Conservation (phyloP, 179 eudicot genomes). For the Gypsophila paniculata region DNA sequence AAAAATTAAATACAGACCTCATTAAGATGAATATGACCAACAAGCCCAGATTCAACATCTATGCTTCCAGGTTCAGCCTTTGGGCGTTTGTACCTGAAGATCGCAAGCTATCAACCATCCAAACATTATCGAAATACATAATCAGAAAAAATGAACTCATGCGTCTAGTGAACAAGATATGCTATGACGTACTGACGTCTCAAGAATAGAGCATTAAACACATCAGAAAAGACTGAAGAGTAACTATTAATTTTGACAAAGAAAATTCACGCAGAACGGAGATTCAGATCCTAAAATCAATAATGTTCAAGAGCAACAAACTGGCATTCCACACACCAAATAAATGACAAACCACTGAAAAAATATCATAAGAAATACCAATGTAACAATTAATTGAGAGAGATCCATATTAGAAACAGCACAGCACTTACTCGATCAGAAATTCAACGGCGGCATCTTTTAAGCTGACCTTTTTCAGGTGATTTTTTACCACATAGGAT, state of each 20-base stretch:
- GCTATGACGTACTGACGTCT: not conserved
- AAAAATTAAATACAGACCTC: slow-evolving; percentile 41
- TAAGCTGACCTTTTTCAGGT: slow-evolving; percentile 66
- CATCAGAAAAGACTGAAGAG: not conserved
- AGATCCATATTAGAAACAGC: not conserved
- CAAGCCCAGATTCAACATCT: slow-evolving; percentile 59
- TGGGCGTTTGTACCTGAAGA: slow-evolving; percentile 59
- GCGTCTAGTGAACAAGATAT: not conserved
- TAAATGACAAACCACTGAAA: not conserved
- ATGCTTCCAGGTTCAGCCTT: slow-evolving; percentile 42
- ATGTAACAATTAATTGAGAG: not conserved
- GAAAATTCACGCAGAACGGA: too few species aligned
- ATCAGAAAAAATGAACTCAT: not conserved
- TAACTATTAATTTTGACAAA: not conserved
- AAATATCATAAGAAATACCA: not conserved
- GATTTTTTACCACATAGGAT: slow-evolving; percentile 62
- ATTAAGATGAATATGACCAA: slow-evolving; percentile 90
- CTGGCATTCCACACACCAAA: not conserved
- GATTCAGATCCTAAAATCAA: too few species aligned
- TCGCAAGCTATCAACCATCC: slow-evolving; percentile 21
- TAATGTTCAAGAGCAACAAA: not conserved
- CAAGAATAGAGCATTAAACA: not conserved
- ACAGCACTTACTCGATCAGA: slow-evolving; percentile 63
- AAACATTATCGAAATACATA: not conserved
- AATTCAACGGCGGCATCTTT: slow-evolving; percentile 82